Base-by-base conservation (phyloP, 306 rosid species). In the Pterocarpus macrocarpus region DNA sequence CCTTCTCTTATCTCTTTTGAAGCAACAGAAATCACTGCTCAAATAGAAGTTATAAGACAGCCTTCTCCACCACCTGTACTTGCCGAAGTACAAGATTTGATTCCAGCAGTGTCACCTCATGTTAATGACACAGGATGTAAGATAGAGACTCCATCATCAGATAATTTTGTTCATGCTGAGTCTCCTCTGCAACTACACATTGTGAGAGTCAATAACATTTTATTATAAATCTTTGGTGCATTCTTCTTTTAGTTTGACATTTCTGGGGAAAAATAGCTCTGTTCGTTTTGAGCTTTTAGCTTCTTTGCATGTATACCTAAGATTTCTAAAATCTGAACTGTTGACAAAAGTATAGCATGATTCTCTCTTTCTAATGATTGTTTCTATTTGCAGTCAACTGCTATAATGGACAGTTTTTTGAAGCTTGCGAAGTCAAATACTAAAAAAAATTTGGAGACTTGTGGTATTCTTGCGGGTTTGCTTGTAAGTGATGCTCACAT, bases 61-160 rank as follows among this genome's bases (percentile, higher is more conserved):
- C 97, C 97, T 84, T 92, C 90, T 79, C 97, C 97, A 79, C 97
- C 97, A 3, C 97, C 98, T 79, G 94, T 92, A 73, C 98, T 94
- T 81, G 98, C 98, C 17, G 92, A 92, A 84, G 97, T 94, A 69
- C 97, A 89, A 81, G 97, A 94, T 86, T 86, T 92, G 85, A 81
- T 88, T 41, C 98, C 98, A 59, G 86, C 88, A 64, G 79, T 82
- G 79, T 86, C 95, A 70, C 78, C 91, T 62, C 84, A 79, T 85
- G 77, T 85, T 83, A 58, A 81, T 2, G 93, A 84, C 64, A 85
- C 57, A 65, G 94, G 79, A 79, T 70, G 81, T 69, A 89, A 82
- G 67, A 41, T 36, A 68, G 94, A 78, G 64, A 74, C 71, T 71
- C 79, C 85, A n/a, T 59, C 75, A 38, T 49, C 91, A 1, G 91